Evolutionary conservation across 257 asterid genomes (phyloP).

Genomic region (Penstemon davidsonii): DNA sequence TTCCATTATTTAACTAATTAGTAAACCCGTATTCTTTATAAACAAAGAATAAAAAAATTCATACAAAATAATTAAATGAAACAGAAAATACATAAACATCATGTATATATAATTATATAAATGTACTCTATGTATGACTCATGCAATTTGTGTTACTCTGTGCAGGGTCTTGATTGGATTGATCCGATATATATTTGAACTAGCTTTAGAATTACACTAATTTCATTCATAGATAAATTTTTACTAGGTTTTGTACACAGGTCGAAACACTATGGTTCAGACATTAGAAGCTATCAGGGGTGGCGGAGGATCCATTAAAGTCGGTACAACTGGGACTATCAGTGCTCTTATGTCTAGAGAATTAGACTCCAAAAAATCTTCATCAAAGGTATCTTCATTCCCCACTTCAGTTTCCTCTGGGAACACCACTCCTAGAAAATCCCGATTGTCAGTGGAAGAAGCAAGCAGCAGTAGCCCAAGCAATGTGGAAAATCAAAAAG

Average conservation of each 20-base stretch:
- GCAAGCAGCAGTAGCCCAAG: constrained; percentile 50
- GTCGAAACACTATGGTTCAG: constrained; percentile 49
- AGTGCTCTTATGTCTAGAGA: constrained; percentile 80
- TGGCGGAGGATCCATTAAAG: constrained; percentile 80
- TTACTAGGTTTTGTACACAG: not conserved
- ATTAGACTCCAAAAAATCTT: constrained; percentile 50
- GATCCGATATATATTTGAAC: constrained; percentile 19
- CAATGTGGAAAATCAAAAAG: constrained; percentile 25
- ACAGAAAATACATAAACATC: too few species aligned
- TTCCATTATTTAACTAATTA: not conserved
- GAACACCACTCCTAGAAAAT: constrained; percentile 38
- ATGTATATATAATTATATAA: too few species aligned
- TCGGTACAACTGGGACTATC: constrained; percentile 80
- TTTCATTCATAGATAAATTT: not conserved
- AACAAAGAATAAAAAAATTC: not conserved
- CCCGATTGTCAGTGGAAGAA: constrained; percentile 39
- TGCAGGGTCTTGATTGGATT: constrained; percentile 29
- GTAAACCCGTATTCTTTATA: not conserved
- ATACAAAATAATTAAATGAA: too few species aligned
- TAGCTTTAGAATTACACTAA: not conserved
- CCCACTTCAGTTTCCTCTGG: constrained; percentile 31
- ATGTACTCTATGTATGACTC: not conserved
- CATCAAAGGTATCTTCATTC: constrained; percentile 30
- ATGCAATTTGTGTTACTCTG: constrained; percentile 16
- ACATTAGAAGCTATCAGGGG: constrained; percentile 63